Base-by-base conservation (phyloP, 1,284 basidiomycete species). In the Inonotus obliquus region DNA sequence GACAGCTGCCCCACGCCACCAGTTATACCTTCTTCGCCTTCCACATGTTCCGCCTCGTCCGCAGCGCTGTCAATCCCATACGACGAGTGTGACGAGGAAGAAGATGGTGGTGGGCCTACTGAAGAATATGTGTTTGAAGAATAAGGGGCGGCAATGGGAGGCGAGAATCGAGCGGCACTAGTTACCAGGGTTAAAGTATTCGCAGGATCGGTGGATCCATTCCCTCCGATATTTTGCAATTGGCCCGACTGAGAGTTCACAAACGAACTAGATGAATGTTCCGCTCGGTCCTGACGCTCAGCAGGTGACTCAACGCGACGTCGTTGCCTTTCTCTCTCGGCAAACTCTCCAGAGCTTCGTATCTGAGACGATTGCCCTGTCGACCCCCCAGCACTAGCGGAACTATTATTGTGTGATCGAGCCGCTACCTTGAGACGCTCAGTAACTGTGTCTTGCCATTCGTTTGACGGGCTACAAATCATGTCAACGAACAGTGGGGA, bases 1-100 rank as follows among this genome's bases (percentile, higher is more conserved):
- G 88, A 91, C 63, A 94, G 76, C 72, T 94, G 91, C 2, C 92
- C 92, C 4, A 93, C 80, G 38, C 90, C 90, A 65, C 87, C 83
- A 19, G 82, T 79, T 13, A 94, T 74, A 4, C 63, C 61, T 35
- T 62, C 61, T 58, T 71, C 70, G 39, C 81, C 80, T 23, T 63
- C 62, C 11, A 56, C 62, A 54, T 60, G 35, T 35, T 63, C 58
- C 27, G 25, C 29, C 13, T 60, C 58, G 17, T 55, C 39, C 14
- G 54, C 23, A 25, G 32, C 45, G 38, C 47, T 52, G 27, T 52
- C 53, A 27, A 55, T 59, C n/a, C 55, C 56, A 38, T 58, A 58
- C 27, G 56, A 25, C 19, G 44, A 29, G 29, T 57, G 55, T 21
- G 55, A 57, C 9, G 41, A 57, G 2, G 59, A 32, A 7, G 51